Evolutionary conservation across 139 green algal species (phyloP), one percentile per base, ranked within the genome.

Genomic region (Chlamydomonas sp.): DNA sequence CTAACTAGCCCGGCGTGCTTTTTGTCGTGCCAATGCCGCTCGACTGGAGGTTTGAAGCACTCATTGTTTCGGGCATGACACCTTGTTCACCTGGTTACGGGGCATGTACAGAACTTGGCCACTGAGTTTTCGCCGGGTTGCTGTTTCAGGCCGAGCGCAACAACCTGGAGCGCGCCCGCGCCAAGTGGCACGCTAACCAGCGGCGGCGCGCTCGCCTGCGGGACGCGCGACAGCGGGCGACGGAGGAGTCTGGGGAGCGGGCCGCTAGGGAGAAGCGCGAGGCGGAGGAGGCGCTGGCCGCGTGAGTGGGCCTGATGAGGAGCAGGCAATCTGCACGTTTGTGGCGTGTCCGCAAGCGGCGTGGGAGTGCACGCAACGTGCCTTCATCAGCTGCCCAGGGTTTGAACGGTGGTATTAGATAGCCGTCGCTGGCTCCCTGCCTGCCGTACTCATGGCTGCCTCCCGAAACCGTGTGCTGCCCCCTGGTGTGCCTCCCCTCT

Each of bases 231-330:
- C 64, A 17, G 12, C 63, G 77, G 61, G 68, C 72, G 3, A 57
- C 78, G 67, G 84, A 88, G 80, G 77, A 87, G 72, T 49, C 71
- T 63, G 79, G 85, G 63, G 20, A 79, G 79, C 68, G 63, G 63
- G 84, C 81, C 63, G 80, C 79, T 31, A 18, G 77, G 71, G 79
- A 80, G 62, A 69, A 80, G 87, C 63, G 74, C 5, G 87, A 88
- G 59, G 77, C 87, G 61, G 88, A 91, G 85, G 90, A 89, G 73
- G 14, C 77, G 69, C 73, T 91, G 75, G 76, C 86, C 17, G 61
- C 18, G 89, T 92, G 85, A 77, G 79, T 84, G 79, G 17, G 16
- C 75, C 20, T 16, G 8, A 5, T 2, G 5, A 4, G 73, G 17
- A 78, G 61, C 18, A 20, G 8, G 20, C 12, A 7, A 78, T 60